phyloP scores from a whole-genome alignment of 345 rosid species.

The Punica granatum region DNA sequence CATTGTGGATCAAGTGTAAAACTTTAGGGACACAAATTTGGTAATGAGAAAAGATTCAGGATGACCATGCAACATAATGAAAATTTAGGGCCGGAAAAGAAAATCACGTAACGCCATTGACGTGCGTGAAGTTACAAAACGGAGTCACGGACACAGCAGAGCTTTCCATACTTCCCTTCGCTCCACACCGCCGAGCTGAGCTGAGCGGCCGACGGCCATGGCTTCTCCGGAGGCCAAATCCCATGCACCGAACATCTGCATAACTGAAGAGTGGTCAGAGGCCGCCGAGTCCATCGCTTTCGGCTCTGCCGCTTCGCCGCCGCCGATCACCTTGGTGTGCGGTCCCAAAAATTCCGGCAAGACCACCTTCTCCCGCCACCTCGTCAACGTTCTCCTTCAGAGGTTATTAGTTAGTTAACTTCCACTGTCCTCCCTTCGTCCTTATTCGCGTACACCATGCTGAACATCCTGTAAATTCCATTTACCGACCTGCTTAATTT shows the following conservation, averaged over 20 bases:
- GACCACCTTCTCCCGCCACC: constrained; percentile 79
- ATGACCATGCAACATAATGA: too few relatives aligned
- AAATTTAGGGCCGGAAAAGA: too few relatives aligned
- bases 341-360: constrained; percentile 86
- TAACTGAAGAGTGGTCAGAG: constrained; percentile 65
- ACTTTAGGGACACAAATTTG: too few relatives aligned
- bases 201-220: constrained; percentile 22
- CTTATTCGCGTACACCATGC: too few relatives aligned
- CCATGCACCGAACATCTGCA: constrained; percentile 33
- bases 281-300: constrained; percentile 51
- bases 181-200: background rate
- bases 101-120: too few relatives aligned
- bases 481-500: too few relatives aligned
- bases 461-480: too few relatives aligned
- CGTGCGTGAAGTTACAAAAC: too few relatives aligned
- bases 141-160: too few relatives aligned
- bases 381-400: constrained; percentile 64
- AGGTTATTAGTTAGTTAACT: constrained; percentile 28
- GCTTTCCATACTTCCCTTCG: background rate
- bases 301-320: constrained; percentile 34
- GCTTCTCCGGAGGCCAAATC: constrained; percentile 27
- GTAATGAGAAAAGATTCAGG: too few relatives aligned
- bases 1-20: too few relatives aligned
- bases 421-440: background rate
- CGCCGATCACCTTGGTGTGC: constrained; percentile 53